Base-by-base conservation (phyloP, 345 rosid species). In the Brassica rapa region DNA sequence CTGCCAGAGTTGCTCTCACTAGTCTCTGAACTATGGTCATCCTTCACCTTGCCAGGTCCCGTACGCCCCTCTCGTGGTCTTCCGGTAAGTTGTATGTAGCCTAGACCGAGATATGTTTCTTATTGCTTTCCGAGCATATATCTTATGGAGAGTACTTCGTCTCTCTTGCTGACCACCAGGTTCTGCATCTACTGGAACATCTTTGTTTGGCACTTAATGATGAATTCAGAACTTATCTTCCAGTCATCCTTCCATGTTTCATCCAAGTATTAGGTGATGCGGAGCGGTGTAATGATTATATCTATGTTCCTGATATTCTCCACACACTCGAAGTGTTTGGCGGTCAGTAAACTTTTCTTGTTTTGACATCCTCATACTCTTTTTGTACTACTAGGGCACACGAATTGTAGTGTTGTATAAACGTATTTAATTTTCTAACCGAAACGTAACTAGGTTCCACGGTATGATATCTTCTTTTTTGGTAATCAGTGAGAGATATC, bases 151-250 rank as follows among this genome's bases (percentile, higher is more conserved):
- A 76, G 41, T 67, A 61, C 23, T 62, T 68, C 8, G 56, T 61
- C 70, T 71, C 61, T 80, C 37, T 71, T 74, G 39, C 61, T 41
- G 23, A 53, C 66, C 41, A 72, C 62, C 86, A 93, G 99, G 97
- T 95, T 81, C 81, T 95, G 84, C 96, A 95, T 88, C 91, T 95
- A 37, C 97, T 95, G 80, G 94, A 93, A 85, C 99, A 95, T 84
- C 96, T 95, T 81, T 95, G 98, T 84, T 80, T 95, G 84, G 99
- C 98, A 76, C 96, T 93, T 63, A 95, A 95, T 81, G 98, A 95
- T 87, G 99, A 93, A 85, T 95, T 95, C 79, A 87, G 97, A 74
- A 87, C 82, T 62, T 87, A 93, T 85, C 97, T 95, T 84, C 98
- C 99, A 43, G 91, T 83, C 83, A 95, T 95, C 74, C 93, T 95